A percentile compares a stretch with the other conserved stretches of the same genome.
Evolutionary conservation across 345 rosid species (phyloP).

Genomic region (Chamaenerion angustifolium): DNA sequence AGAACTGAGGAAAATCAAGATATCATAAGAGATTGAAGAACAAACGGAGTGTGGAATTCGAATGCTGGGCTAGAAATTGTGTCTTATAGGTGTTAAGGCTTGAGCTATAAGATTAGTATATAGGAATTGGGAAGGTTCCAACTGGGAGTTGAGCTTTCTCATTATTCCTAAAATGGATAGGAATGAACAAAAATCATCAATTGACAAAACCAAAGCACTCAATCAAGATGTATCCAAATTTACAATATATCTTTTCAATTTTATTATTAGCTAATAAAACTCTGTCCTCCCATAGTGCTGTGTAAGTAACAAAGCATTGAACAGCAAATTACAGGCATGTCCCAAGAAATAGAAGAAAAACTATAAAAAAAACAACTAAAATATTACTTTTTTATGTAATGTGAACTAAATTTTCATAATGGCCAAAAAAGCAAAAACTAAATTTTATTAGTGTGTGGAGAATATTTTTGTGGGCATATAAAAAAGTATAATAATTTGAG

Average conservation of each 20-base stretch:
- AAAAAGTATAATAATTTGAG: background rate
- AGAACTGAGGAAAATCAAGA: background rate
- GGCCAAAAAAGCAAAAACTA: too few species aligned
- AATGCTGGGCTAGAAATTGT: constrained; percentile 12
- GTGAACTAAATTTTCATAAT: background rate
- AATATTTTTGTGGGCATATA: constrained; percentile 6
- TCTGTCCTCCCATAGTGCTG: too few species aligned
- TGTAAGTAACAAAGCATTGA: background rate
- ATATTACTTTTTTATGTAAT: background rate
- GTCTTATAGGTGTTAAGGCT: constrained; percentile 37
- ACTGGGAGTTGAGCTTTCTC: constrained; percentile 8
- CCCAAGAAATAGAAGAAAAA: background rate
- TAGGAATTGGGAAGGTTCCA: background rate
- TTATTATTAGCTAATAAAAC: background rate
- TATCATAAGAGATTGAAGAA: constrained; percentile 7
- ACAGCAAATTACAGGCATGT: background rate
- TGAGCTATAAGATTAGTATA: constrained; percentile 31
- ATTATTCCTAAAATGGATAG: constrained; percentile 39
- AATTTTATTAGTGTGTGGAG: background rate
- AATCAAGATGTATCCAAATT: background rate
- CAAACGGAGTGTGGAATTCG: constrained; percentile 20
- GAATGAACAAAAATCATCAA: constrained; percentile 21
- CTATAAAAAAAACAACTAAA: background rate
- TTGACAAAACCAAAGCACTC: constrained; percentile 24
- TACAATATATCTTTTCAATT: too few species aligned